Percentiles rank a stretch among this genome's conserved stretches.
Evolutionary conservation across 345 rosid species (phyloP).

Genomic region (Lepidium aucheri): DNA sequence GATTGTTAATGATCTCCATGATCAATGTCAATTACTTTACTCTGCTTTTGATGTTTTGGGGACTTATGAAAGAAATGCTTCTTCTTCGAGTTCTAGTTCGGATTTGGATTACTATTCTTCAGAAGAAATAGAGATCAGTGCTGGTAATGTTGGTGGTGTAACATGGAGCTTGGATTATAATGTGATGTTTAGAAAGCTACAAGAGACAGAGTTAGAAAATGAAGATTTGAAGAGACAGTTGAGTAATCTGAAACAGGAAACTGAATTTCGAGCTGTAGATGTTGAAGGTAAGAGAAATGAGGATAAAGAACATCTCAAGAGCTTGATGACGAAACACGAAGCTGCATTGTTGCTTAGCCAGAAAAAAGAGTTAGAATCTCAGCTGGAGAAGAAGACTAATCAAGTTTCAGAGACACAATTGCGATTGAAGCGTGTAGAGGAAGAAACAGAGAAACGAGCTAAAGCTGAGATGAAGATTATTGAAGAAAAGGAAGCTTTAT

Average conservation of each 20-base stretch:
- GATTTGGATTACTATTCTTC: conserved; percentile 53
- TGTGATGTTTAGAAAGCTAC: conserved; percentile 30
- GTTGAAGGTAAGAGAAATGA: conserved; percentile 23
- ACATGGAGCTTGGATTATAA: conserved; percentile 1
- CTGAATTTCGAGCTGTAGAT: conserved; percentile 25
- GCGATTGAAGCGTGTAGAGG: conserved; percentile 29
- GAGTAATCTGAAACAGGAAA: conserved; percentile 34
- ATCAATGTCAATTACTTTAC: conserved; percentile 41
- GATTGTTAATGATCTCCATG: conserved; percentile 41
- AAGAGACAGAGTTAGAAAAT: conserved; percentile 19
- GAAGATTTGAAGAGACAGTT: conserved; percentile 29
- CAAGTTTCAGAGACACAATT: conserved; percentile 27
- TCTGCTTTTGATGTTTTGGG: conserved; percentile 24
- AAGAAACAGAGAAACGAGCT: conserved; percentile 27
- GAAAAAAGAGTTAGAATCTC: conserved; percentile 28
- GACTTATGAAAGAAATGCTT: conserved; percentile 1
- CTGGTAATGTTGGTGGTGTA: conserved; percentile 16
- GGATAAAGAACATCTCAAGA: conserved; percentile 13
- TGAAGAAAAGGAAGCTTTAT: conserved; percentile 30
- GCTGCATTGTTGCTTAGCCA: conserved; percentile 25
- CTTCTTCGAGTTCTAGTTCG: conserved; percentile 31
- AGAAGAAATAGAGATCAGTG: conserved; percentile 36
- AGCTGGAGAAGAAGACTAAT: conserved; percentile 24
- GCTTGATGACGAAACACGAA: conserved; percentile 28
- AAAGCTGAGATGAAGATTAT: conserved; percentile 23